Evolutionary conservation across 2,329 filamentous ascomycete species (phyloP), one percentile per base, ranked within the genome.

Genomic region (Cladosporium sp.): DNA sequence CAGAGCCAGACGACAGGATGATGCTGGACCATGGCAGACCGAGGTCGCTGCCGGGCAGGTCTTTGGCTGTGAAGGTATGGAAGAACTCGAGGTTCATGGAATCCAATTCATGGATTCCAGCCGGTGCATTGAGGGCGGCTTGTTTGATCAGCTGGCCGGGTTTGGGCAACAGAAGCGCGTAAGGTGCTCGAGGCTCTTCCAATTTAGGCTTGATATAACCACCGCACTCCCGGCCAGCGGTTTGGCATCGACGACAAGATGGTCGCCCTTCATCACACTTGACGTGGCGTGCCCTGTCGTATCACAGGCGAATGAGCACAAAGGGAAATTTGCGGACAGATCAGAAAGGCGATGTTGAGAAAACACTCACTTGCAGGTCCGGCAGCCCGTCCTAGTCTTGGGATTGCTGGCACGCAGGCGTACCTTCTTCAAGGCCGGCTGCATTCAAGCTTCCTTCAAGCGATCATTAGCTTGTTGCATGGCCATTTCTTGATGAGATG

Each of bases 231-330:
- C 43, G 43, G 12, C 38, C 25, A 3, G 43, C 27, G 5, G 15
- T 29, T 5, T 25, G 20, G 33, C 53, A 54, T 18, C 42, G 35
- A 13, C 15, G 29, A 20, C 53, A 54, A 18, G 27, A 27, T 19
- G 53, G 53, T 4, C 53, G 47, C 4, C 16, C 33, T 16, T 55
- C 52, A 45, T 53, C 50, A 32, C 49, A 54, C 25, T 52, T 52
- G 4, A 51, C 43, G n/a, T 49, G 49, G 7, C 51, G 50, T 20
- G 40, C 41, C 40, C 48, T 51, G 25, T 36, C 9, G 19, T 36
- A 20, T 19, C 30, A 13, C 9, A 7, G 3, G 16, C 7, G 22
- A 27, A 27, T 27, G 22, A 27, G 9, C 22, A 27, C 22, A 27
- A 5, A 4, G 9, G 9, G 22, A 9, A 4, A 27, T 9, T 27